Percentiles rank a stretch among this genome's conserved stretches.
phyloP scores from a whole-genome alignment of 1,284 basidiomycete genomes.

The Coniferiporia sulphurascens region DNA sequence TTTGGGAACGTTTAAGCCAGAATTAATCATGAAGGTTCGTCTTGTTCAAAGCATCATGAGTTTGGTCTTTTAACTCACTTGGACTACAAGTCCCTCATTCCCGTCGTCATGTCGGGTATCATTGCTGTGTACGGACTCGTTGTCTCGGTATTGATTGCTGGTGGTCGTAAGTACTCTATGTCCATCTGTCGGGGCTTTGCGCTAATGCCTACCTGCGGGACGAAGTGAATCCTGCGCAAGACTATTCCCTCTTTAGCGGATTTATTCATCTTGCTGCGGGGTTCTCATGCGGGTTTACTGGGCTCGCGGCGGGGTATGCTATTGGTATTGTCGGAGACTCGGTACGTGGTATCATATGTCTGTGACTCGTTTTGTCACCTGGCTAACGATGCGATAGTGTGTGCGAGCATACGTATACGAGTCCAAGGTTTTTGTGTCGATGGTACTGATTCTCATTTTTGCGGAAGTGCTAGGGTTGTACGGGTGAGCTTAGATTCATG shows the following conservation, averaged over 20 bases:
- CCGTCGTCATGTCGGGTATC: slow-evolving; percentile 58
- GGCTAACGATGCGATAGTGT: slow-evolving; percentile 3
- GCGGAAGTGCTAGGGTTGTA: slow-evolving; percentile 82
- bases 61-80: background rate
- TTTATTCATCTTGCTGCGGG: slow-evolving; percentile 91
- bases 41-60: background rate
- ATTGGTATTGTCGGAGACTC: slow-evolving; percentile 96
- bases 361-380: background rate
- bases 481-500: slow-evolving; percentile 34
- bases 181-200: background rate
- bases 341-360: slow-evolving; percentile 55
- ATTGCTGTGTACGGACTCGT: slow-evolving; percentile 82
- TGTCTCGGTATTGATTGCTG: slow-evolving; percentile 85
- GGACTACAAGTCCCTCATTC: slow-evolving; percentile 51
- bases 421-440: slow-evolving; percentile 89
- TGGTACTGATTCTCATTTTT: slow-evolving; percentile 79
- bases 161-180: slow-evolving; percentile 46
- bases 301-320: slow-evolving; percentile 87
- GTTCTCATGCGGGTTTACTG: slow-evolving; percentile 82
- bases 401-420: slow-evolving; percentile 50
- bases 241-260: slow-evolving; percentile 62
- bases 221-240: slow-evolving; percentile 40
- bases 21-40: slow-evolving; percentile 95
- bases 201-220: slow-evolving; percentile 33
- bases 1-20: slow-evolving; percentile 89